Percentiles rank a stretch among this genome's conserved stretches.
Evolutionary conservation across 169 alveolate genomes (phyloP).

Genomic region (Eimeria brunetti): DNA sequence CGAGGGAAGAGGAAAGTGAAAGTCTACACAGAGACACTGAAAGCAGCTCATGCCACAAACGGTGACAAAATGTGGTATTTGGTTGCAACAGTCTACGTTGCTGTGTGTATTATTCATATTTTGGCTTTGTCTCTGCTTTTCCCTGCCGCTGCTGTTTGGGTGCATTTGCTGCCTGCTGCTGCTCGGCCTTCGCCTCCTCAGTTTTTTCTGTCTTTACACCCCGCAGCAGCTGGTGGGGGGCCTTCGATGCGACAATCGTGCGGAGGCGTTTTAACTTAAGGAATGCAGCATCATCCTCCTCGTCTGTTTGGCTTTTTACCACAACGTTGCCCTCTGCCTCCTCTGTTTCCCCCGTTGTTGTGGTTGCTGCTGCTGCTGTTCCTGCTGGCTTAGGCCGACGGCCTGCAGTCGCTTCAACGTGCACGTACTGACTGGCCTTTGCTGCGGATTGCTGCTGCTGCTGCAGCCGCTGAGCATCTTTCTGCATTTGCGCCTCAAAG

Average conservation of each 20-base stretch:
- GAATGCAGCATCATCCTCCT: constrained; percentile 7
- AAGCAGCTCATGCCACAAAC: neutral
- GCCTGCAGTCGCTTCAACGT: constrained; percentile 10
- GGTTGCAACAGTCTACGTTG: too few species aligned
- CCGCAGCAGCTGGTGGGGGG: neutral
- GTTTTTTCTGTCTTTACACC: constrained; percentile 4
- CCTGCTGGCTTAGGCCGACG: neutral
- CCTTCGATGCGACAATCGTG: neutral
- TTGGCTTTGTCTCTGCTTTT: neutral
- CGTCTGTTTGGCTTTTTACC: neutral
- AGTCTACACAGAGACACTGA: neutral
- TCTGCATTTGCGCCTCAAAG: constrained; percentile 36
- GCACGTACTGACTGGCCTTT: neutral
- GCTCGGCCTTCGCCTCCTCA: constrained; percentile 10
- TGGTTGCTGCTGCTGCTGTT: neutral
- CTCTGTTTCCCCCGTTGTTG: neutral
- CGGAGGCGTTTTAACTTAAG: constrained; percentile 11
- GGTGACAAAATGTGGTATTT: too few species aligned
- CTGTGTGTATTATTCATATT: neutral
- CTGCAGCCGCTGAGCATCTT: constrained; percentile 8
- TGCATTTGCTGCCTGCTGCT: neutral
- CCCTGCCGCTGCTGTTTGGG: neutral
- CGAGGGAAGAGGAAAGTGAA: neutral
- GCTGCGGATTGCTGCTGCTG: constrained; percentile 37
- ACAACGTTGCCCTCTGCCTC: neutral